Evolutionary conservation across 257 asterid genomes (phyloP), one percentile per base, ranked within the genome.

Genomic region (Voacanga thouarsii): DNA sequence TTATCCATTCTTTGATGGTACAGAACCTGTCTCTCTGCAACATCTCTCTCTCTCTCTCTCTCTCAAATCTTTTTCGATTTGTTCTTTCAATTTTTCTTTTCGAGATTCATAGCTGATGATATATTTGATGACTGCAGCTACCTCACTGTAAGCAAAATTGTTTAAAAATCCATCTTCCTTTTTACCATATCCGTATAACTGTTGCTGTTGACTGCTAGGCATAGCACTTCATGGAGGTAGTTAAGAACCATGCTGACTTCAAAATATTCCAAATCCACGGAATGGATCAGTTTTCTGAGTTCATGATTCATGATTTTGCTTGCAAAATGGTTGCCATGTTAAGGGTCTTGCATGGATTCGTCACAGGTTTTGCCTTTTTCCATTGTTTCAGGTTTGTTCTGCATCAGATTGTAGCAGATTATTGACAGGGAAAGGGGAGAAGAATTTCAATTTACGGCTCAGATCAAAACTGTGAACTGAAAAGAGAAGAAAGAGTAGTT

Each of bases 291-390:
- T 11, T 33, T 6, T 71, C 16, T 47, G 19, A 19, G 75, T 26
- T 72, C 24, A 30, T 26, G 30, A 26, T 49, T 71, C 14, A 56
- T 21, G 63, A 49, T 60, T 51, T 70, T 26, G 74, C 50, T 57
- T 24, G 26, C 19, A 12, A 47, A 51, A 75, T 80, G 78, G 57
- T 79, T 76, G 15, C 39, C 12, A 57, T 79, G 80, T 76, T 83
- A 82, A 75, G 77, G 57, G 26, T 79, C 23, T 78, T 84, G 82
- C 89, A 80, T 86, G 89, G 85, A 72, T 80, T 82, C 70, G 11
- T 75, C 43, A 81, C 61, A 41, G 67, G 73, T 75, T 51, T 67
- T 71, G 60, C 72, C 64, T 33, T 24, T 83, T 77, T 69, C 61
- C 61, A 78, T 80, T 76, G 55, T 75, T 72, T 74, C 88, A 82